Conservation (phyloP, 495 filamentous ascomycete species). For the Penicillium canescens region DNA sequence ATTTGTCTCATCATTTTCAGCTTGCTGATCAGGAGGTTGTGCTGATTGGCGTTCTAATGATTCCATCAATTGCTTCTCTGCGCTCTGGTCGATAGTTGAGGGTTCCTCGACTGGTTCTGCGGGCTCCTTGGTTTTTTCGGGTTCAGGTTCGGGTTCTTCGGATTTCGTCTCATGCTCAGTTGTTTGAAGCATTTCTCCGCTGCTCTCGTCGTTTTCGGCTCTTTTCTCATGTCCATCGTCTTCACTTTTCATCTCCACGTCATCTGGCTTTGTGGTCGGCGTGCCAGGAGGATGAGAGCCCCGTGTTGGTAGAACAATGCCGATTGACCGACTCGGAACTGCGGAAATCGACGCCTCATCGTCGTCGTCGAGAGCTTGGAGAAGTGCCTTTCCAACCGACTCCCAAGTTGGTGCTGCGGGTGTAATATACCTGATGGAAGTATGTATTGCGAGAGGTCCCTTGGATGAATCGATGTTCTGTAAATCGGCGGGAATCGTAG, state of each 20-base stretch:
- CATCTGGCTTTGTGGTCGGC: slow-evolving; percentile 16
- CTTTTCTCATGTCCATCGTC: slow-evolving; percentile 9
- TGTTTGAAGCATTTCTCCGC: slow-evolving; percentile 14
- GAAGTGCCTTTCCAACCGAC: slow-evolving; percentile 57
- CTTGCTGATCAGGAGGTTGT: slow-evolving; percentile 20
- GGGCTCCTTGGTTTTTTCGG: not conserved
- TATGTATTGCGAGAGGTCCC: slow-evolving; percentile 28
- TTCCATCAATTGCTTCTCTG: slow-evolving; percentile 45
- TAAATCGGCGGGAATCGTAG: slow-evolving; percentile 44
- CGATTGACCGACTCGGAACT: slow-evolving; percentile 39
- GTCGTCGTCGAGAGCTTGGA: slow-evolving; percentile 49
- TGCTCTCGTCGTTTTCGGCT: slow-evolving; percentile 9
- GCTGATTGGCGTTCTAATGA: slow-evolving; percentile 35
- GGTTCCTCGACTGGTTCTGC: slow-evolving; percentile 38
- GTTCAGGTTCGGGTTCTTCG: slow-evolving; percentile 9
- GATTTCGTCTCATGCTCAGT: slow-evolving; percentile 12
- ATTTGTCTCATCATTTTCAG: slow-evolving; percentile 23
- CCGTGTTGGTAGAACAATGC: slow-evolving; percentile 35
- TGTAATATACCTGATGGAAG: slow-evolving; percentile 33
- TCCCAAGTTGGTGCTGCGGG: slow-evolving; percentile 50
- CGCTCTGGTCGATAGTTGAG: slow-evolving; percentile 41
- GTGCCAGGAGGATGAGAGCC: slow-evolving; percentile 16
- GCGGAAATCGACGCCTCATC: slow-evolving; percentile 33
- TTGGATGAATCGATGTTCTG: slow-evolving; percentile 30
- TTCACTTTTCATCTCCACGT: slow-evolving; percentile 11